Percentiles rank a stretch among this genome's conserved stretches.
Conservation (phyloP, 208 protist genomes). For the Leishmania amazonensis region DNA sequence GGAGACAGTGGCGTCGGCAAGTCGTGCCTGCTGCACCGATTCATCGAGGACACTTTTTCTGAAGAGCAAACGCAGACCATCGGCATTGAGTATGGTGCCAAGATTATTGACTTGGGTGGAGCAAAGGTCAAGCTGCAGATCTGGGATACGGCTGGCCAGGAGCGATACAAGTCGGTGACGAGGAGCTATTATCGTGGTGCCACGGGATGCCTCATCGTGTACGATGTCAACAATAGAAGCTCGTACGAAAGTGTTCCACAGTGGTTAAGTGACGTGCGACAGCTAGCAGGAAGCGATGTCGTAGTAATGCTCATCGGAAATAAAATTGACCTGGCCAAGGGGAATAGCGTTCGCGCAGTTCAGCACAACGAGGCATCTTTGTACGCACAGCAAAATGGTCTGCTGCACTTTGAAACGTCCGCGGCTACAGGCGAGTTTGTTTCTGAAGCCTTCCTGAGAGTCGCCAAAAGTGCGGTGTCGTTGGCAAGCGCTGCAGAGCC, state of each 20-base stretch:
- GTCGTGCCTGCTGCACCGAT: constrained; percentile 96
- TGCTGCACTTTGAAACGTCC: constrained; percentile 91
- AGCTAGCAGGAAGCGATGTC: constrained; percentile 89
- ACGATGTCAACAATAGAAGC: constrained; percentile 96
- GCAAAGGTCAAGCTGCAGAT: constrained; percentile 97
- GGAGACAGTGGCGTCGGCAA: constrained; percentile 94
- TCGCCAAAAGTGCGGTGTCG: constrained; percentile 51
- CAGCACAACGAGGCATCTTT: constrained; percentile 94
- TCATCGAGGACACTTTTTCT: constrained; percentile 96
- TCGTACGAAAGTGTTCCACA: constrained; percentile 96
- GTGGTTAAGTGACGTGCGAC: constrained; percentile 96
- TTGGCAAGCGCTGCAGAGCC: constrained; percentile 1
- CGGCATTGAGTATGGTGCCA: constrained; percentile 98
- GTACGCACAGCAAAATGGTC: constrained; percentile 93
- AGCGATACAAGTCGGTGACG: constrained; percentile 99
- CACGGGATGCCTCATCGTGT: constrained; percentile 98
- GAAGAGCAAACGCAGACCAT: constrained; percentile 96
- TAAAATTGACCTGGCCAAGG: constrained; percentile 88
- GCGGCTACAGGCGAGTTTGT: constrained; percentile 94
- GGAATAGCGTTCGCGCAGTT: constrained; percentile 81
- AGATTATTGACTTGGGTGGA: constrained; percentile 91
- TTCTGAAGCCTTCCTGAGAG: constrained; percentile 93
- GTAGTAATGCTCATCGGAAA: constrained; percentile 94
- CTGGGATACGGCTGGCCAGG: constrained; percentile 98
- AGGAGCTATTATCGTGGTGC: constrained; percentile 96